Base-by-base conservation (phyloP, 2,329 filamentous ascomycete species). In the Rutstroemia sp. region DNA sequence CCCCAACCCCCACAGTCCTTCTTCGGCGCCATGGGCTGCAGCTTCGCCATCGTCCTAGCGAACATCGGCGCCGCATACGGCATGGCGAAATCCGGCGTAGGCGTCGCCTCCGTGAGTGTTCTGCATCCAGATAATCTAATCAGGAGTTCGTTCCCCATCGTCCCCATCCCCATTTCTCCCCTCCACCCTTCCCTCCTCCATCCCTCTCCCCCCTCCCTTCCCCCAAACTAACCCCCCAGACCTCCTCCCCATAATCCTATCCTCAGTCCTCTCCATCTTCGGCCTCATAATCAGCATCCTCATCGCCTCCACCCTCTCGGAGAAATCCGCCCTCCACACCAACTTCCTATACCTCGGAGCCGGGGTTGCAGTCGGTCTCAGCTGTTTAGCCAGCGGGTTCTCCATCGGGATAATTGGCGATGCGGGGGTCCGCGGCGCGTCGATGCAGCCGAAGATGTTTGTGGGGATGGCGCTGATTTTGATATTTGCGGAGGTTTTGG, bases 191-290 rank as follows among this genome's bases (percentile, higher is more conserved):
- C 23, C 23, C 23, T 23, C 3, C 23, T 5, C 23, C 21, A 23
- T 2, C 23, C 23, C 23, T 5, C 23, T 23, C 5, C 23, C 23
- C 23, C 4, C 23, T 23, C 42, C 25, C n/a, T 8, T 4, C 42
- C 19, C 19, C 16, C n/a, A 16, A n/a, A 17, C 14, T 30, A 16
- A 25, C 27, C 16, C 14, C 66, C 3, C 23, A 96, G 92, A 96
- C 81, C 95, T 97, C 74, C 92, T 97, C 67, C 92, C 92, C 73
- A 92, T 96, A 76, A 95, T 99, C 84, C 96, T 99, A 90, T 92
- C 94, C 79, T 94, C 92, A 95, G 96, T 97, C 77, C 96, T 99
- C 76, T 92, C 89, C 86, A 97, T 97, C 76, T 97, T 92, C 78
- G 88, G 88, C 68, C 82, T 92, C 65, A 88, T 92, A 75, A 87